Percentiles rank a stretch among this genome's conserved stretches.
Conservation (phyloP, 257 asterid species). For the Rubia yunnanensis region DNA sequence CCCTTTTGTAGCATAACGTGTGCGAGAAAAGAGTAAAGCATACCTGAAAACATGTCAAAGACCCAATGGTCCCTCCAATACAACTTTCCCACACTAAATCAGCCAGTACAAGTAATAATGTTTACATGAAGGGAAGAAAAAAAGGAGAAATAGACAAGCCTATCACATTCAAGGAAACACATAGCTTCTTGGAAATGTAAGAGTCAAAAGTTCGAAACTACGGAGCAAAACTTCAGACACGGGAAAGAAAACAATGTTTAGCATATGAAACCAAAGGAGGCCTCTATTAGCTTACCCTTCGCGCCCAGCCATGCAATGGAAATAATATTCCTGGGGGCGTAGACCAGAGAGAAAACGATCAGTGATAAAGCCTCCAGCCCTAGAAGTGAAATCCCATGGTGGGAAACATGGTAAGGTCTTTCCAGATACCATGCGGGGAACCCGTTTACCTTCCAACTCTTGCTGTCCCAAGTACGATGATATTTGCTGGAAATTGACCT, state of each 20-base stretch:
- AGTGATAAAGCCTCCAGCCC: slow-evolving; percentile 96
- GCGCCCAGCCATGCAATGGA: slow-evolving; percentile 99
- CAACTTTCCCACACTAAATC: not conserved
- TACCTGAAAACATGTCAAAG: not conserved
- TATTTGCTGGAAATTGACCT: slow-evolving; percentile 98
- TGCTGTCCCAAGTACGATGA: slow-evolving; percentile 95
- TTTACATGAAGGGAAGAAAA: not conserved
- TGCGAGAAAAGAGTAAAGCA: not conserved
- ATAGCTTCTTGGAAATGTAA: not conserved
- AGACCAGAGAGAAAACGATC: slow-evolving; percentile 96
- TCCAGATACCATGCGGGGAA: slow-evolving; percentile 98
- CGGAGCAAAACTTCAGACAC: not conserved
- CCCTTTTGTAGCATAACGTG: not conserved
- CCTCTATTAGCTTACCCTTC: slow-evolving; percentile 62
- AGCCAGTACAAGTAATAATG: not conserved
- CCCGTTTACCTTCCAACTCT: slow-evolving; percentile 98
- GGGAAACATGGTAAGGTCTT: slow-evolving; percentile 88
- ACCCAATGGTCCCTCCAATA: too few relatives aligned
- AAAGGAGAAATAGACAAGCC: not conserved
- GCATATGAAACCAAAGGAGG: slow-evolving; percentile 3
- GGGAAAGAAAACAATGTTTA: not conserved
- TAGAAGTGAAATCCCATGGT: slow-evolving; percentile 91
- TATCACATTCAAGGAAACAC: not conserved
- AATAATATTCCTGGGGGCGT: slow-evolving; percentile 94
- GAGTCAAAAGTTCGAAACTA: not conserved